Conservation (phyloP, 2,329 filamentous ascomycete species). For the Coniella lustricola region DNA sequence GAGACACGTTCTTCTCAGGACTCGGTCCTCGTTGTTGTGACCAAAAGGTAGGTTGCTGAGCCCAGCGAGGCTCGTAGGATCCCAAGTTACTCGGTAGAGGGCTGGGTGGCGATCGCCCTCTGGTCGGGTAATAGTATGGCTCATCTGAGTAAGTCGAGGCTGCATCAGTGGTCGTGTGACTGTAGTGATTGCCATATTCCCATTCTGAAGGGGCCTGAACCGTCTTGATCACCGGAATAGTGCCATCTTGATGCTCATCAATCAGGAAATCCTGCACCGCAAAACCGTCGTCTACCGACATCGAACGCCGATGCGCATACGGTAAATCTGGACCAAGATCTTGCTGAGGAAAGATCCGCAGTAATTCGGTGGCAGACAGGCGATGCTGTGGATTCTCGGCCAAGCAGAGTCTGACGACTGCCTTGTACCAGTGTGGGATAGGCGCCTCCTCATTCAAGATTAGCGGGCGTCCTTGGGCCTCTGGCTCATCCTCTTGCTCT, state of each 20-base stretch:
- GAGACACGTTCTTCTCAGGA: conserved; percentile 23
- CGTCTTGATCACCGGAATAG: conserved; percentile 31
- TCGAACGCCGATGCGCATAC: conserved; percentile 25
- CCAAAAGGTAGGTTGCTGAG: conserved; percentile 23
- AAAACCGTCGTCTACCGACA: conserved; percentile 34
- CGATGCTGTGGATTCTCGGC: conserved; percentile 66
- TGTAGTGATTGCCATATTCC: conserved; percentile 29
- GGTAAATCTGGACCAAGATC: conserved; percentile 22
- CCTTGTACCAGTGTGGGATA: conserved; percentile 72
- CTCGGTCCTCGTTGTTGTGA: conserved; percentile 2
- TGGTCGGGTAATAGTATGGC: conserved; percentile 37
- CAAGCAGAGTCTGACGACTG: conserved; percentile 70
- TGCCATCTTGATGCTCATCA: conserved; percentile 28
- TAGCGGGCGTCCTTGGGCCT: conserved; percentile 67
- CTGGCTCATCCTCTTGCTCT: conserved; percentile 82
- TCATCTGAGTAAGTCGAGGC: conserved; percentile 32
- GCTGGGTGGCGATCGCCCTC: conserved; percentile 49
- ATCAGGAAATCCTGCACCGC: conserved; percentile 33
- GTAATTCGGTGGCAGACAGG: conserved; percentile 63
- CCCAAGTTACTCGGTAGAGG: conserved; percentile 39
- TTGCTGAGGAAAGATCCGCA: conserved; percentile 56
- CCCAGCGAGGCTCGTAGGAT: conserved; percentile 25
- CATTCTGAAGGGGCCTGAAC: conserved; percentile 37
- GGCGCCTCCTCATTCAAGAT: conserved; percentile 48
- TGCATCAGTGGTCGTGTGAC: conserved; percentile 31